Evolutionary conservation across 1,139 yeast genomes (phyloP).

Genomic region (Diutina siamensis): DNA sequence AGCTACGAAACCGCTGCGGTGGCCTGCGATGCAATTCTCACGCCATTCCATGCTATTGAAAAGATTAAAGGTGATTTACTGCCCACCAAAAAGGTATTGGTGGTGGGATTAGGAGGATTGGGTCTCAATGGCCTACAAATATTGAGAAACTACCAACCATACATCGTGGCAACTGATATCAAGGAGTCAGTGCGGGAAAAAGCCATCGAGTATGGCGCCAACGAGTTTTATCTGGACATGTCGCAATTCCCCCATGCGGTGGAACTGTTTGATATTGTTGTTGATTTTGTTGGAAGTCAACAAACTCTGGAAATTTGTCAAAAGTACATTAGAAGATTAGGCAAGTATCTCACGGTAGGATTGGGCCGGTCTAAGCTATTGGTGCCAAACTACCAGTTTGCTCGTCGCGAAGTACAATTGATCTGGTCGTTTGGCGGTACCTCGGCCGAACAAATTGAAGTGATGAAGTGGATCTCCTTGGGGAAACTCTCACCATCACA

Average conservation of each 20-base stretch:
- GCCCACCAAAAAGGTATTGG: constrained; percentile 29
- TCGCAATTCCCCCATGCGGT: constrained; percentile 16
- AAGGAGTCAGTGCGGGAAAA: constrained; percentile 19
- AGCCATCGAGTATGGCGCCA: constrained; percentile 31
- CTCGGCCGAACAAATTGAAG: constrained; percentile 31
- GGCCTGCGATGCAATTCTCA: constrained; percentile 37
- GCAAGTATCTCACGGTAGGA: constrained; percentile 35
- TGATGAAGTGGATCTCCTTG: constrained; percentile 30
- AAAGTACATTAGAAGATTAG: constrained; percentile 22
- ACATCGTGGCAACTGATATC: constrained; percentile 29
- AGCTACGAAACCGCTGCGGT: constrained; percentile 37
- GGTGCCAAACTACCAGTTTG: constrained; percentile 25
- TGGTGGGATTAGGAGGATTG: constrained; percentile 40
- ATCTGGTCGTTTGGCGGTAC: constrained; percentile 37
- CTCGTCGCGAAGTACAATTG: constrained; percentile 30
- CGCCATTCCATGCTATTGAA: constrained; percentile 39
- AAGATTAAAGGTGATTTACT: constrained; percentile 22
- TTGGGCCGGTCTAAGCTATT: constrained; percentile 25
- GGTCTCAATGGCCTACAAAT: constrained; percentile 41
- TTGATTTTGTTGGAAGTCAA: constrained; percentile 37
- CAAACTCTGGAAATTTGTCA: constrained; percentile 24
- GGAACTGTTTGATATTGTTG: constrained; percentile 27
- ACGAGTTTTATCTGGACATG: constrained; percentile 28
- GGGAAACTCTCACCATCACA: constrained; percentile 32
- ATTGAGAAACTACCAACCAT: constrained; percentile 27